A percentile compares a stretch with the other conserved stretches of the same genome.
Evolutionary conservation across 108 stramenopile genomes (phyloP).

Genomic region (Fragilariopsis cylindrus): DNA sequence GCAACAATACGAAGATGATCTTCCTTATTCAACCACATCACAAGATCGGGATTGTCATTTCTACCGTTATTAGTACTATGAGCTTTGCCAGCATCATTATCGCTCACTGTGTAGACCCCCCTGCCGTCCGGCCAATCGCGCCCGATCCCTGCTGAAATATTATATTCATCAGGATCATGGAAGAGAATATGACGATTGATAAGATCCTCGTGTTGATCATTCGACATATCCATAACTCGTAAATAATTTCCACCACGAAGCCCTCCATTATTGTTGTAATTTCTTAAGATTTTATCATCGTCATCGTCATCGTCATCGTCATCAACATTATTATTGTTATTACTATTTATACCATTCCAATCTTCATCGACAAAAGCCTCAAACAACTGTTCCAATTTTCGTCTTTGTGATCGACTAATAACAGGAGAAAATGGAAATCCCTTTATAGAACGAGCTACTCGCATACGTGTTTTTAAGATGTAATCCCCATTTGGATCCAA

Average conservation of each 20-base stretch:
- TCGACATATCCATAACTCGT: conserved; percentile 80
- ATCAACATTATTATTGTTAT: conserved; percentile 34
- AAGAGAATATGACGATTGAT: conserved; percentile 80
- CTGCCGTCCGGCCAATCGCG: conserved; percentile 90
- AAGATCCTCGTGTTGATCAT: conserved; percentile 73
- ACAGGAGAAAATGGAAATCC: conserved; percentile 82
- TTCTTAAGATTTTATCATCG: background rate
- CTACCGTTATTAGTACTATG: conserved; percentile 15
- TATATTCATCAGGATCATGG: conserved; percentile 84
- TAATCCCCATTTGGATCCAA: conserved; percentile 81
- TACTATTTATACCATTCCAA: conserved; percentile 26
- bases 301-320: background rate
- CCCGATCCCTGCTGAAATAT: conserved; percentile 69
- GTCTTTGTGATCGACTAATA: conserved; percentile 59
- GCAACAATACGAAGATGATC: conserved; percentile 90
- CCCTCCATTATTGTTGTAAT: conserved; percentile 5
- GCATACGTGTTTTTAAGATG: conserved; percentile 87
- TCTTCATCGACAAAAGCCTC: conserved; percentile 55
- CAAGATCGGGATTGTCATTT: conserved; percentile 75
- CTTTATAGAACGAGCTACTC: conserved; percentile 80
- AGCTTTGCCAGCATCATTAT: background rate
- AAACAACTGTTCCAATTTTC: conserved; percentile 53
- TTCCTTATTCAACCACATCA: conserved; percentile 92
- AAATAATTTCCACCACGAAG: conserved; percentile 57
- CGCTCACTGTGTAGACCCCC: conserved; percentile 58